Percentiles rank a stretch among this genome's conserved stretches.
These are phyloP conservation scores for Talaromyces sp. DNA, from an alignment of 2,329 filamentous ascomycete species.

Conservation along the genomic window DNA sequence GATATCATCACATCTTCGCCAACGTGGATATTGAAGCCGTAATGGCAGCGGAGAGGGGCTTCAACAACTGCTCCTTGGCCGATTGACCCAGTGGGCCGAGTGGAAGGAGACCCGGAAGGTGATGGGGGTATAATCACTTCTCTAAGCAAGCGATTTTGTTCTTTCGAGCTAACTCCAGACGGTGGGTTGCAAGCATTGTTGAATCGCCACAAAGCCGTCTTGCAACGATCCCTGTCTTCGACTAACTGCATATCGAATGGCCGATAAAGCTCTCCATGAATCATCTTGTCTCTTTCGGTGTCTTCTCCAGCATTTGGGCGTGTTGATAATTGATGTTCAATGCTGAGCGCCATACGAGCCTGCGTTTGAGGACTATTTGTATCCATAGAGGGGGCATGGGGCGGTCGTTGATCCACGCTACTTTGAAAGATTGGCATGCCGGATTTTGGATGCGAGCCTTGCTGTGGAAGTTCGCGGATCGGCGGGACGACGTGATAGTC, in stretches of 20 bases:
- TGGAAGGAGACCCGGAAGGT: constrained; percentile 50
- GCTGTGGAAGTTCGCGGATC: constrained; percentile 36
- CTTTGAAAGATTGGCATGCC: constrained; percentile 33
- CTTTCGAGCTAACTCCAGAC: constrained; percentile 58
- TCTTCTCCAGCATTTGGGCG: constrained; percentile 39
- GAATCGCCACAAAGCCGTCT: constrained; percentile 74
- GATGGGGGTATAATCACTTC: constrained; percentile 40
- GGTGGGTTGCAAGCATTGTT: constrained; percentile 77
- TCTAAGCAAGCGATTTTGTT: constrained; percentile 35
- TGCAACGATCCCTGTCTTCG: constrained; percentile 79
- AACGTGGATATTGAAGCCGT: constrained; percentile 90
- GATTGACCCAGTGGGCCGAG: constrained; percentile 54
- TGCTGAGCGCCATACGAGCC: constrained; percentile 39
- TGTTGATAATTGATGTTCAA: constrained; percentile 36
- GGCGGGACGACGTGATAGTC: constrained; percentile 39
- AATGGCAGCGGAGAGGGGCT: constrained; percentile 86
- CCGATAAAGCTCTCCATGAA: constrained; percentile 71
- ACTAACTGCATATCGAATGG: constrained; percentile 73
- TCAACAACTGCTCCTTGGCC: constrained; percentile 76
- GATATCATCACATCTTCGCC: constrained; percentile 80
- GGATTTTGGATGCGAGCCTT: constrained; percentile 30
- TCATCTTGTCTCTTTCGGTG: constrained; percentile 87
- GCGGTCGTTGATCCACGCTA: constrained; percentile 32
- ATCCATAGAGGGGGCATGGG: constrained; percentile 30
- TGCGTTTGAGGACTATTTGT: constrained; percentile 38